These are phyloP conservation scores for Hypoxylon subgilvum DNA, from an alignment of 495 filamentous ascomycete genomes.

Conservation along the genomic window DNA sequence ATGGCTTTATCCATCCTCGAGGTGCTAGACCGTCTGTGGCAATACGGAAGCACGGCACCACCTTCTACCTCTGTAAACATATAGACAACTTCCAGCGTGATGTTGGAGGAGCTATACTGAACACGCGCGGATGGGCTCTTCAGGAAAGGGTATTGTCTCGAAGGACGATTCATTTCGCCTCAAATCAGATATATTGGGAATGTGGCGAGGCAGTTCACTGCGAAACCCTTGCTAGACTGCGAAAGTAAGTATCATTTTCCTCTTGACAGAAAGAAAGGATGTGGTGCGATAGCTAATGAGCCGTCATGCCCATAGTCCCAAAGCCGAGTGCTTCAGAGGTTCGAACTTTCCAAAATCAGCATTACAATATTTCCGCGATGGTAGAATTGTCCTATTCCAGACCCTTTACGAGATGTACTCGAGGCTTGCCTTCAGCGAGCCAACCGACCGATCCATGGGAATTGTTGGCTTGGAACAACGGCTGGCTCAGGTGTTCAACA, in stretches of 20 bases:
- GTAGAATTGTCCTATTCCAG: constrained; percentile 40
- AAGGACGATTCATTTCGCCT: constrained; percentile 51
- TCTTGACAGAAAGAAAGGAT: not conserved
- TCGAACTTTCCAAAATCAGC: constrained; percentile 43
- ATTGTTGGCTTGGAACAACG: constrained; percentile 44
- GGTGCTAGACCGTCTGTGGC: not conserved
- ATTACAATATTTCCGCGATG: constrained; percentile 12
- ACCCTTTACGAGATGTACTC: constrained; percentile 43
- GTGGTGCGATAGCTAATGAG: not conserved
- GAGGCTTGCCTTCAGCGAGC: constrained; percentile 34
- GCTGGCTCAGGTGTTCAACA: constrained; percentile 25
- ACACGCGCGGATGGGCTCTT: constrained; percentile 49
- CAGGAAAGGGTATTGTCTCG: constrained; percentile 51
- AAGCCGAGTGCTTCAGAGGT: constrained; percentile 45
- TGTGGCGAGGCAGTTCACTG: constrained; percentile 49
- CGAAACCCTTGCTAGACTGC: constrained; percentile 40
- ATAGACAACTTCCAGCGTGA: constrained; percentile 45
- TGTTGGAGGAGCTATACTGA: constrained; percentile 42
- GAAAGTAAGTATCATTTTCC: constrained; percentile 41
- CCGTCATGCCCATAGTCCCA: constrained; percentile 23
- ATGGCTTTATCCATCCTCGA: constrained; percentile 38
- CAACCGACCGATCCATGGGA: constrained; percentile 40
- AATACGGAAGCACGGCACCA: not conserved
- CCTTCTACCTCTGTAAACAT: constrained; percentile 36
- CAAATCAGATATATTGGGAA: constrained; percentile 50